Conservation (phyloP, 257 asterid genomes). For the Dorcoceras hygrometricum region DNA sequence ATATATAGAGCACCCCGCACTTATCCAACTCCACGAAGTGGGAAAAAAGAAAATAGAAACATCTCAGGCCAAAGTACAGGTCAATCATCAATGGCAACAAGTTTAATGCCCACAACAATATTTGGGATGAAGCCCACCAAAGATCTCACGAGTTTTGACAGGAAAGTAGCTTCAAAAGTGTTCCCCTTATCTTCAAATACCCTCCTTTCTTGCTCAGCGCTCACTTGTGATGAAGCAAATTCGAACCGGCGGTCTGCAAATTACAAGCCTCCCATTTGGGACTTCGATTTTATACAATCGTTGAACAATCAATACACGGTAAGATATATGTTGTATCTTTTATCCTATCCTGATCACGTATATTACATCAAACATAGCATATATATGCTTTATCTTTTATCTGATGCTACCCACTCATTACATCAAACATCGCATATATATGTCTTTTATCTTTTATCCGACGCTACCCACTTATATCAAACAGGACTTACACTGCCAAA, state of each 20-base stretch:
- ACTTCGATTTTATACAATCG: conserved; percentile 21
- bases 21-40: no score
- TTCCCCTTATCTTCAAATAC: background rate
- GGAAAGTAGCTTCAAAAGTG: background rate
- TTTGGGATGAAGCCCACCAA: background rate
- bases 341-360: no score
- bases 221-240: background rate
- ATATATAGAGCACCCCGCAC: no score
- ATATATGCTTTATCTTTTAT: no score
- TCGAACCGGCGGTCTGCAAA: conserved; percentile 22
- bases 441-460: no score
- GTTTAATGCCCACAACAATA: background rate
- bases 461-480: no score
- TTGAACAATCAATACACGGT: conserved; percentile 18
- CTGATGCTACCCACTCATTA: no score
- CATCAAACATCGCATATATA: no score
- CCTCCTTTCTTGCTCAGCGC: background rate
- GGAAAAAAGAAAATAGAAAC: no score
- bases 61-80: no score
- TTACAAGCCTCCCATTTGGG: conserved; percentile 22
- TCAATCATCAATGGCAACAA: background rate
- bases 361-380: no score
- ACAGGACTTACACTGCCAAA: no score
- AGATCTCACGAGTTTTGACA: background rate
- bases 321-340: background rate